Base-by-base conservation (phyloP, 345 rosid species). In the Laguncularia racemosa region DNA sequence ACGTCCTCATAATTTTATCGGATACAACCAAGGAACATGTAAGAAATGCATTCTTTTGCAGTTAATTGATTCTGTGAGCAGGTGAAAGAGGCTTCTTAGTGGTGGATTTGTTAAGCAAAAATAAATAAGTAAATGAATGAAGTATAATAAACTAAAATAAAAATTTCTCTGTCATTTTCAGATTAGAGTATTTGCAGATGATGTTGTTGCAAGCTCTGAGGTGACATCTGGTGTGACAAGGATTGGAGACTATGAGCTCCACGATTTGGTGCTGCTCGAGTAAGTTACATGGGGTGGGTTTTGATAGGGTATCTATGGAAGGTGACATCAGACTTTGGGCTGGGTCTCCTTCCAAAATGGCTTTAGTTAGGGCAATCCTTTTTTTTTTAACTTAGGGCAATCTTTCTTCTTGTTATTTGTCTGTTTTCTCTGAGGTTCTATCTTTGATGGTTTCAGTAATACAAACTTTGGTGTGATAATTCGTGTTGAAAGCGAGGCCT, bases 11-110 rank as follows among this genome's bases (percentile, higher is more conserved):
- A 60, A 75, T 93, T 74, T 67, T 87, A 55, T 86, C 96, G 19
- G 97, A 89, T 72, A 89, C 99, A 6, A 89, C 95, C 15, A 93
- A 89, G 77, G 97, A 93, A 73, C 84, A 89, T 73, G 97, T 89
- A 71, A 88, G 55, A 52, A 14, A 56, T 21, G 21, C 59, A 48
- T 58, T 45, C 20, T 45, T 60, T 23, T 55, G 20, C 16, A 17
- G 16, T 26, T 17, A 16, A 44, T 20, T 23, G 28, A 23, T 23
- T 23, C 28, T 6, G 5, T 23, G 5, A 23, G 28, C 28, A 23
- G 28, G 28, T 23, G 28, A 23, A 23, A 23, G 28, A 23, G 28
- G 28, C 28, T 23, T 23, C 5, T 23, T 3, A 23, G 28, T 23
- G 28, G 28, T 0, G 28, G 1, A 23, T 23, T 23, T 23, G 28